phyloP scores from a whole-genome alignment of 768 basidiomycete species.

The Rubroboletus satanas region DNA sequence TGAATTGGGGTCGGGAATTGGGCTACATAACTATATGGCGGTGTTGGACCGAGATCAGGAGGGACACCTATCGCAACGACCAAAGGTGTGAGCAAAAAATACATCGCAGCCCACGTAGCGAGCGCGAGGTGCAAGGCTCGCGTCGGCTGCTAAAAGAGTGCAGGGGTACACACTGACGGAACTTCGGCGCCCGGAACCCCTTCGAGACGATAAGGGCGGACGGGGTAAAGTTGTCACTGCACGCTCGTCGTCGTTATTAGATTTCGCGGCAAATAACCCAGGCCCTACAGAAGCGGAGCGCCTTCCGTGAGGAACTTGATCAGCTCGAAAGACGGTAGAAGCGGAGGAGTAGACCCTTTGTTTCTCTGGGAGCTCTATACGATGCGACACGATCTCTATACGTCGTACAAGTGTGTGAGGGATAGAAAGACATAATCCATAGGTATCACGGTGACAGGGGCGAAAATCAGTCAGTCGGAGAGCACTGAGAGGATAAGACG shows the following conservation, averaged over 20 bases:
- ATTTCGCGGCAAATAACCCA: constrained; percentile 6
- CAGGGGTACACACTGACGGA: not conserved
- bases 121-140: not conserved
- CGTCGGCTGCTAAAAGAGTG: not conserved
- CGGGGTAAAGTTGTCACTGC: not conserved
- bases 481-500: constrained; percentile 21
- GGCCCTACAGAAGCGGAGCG: constrained; percentile 25
- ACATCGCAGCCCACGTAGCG: not conserved
- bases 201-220: not conserved
- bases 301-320: constrained; percentile 32
- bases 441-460: not conserved
- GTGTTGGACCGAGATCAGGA: constrained; percentile 22
- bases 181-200: constrained; percentile 2
- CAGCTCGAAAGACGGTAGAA: constrained; percentile 72
- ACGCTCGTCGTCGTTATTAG: not conserved
- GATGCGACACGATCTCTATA: constrained; percentile 59
- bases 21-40: constrained; percentile 17
- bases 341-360: constrained; percentile 68
- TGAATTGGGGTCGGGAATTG: not conserved
- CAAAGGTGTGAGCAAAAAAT: not conserved
- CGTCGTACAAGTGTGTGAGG: not conserved
- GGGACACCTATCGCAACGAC: not conserved
- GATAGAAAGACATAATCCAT: not conserved
- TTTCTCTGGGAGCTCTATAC: constrained; percentile 73
- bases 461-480: not conserved